These are phyloP conservation scores for Yamagishiella unicocca DNA, from an alignment of 139 green algal species.

Conservation along the genomic window DNA sequence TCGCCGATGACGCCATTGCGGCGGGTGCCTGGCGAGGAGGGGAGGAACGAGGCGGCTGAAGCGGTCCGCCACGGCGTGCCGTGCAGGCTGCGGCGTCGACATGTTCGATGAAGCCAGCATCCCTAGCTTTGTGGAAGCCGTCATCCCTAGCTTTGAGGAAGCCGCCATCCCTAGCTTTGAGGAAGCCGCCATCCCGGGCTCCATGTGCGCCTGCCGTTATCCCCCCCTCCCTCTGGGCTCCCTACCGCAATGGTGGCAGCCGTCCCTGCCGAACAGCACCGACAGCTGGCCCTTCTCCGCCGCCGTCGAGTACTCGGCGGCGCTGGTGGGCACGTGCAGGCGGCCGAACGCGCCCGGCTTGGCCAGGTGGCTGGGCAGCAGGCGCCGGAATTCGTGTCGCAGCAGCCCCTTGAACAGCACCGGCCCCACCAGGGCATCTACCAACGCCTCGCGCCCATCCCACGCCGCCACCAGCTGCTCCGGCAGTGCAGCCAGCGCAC, in stretches of 20 bases:
- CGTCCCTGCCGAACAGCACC: constrained; percentile 22
- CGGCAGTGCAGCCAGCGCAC: not conserved
- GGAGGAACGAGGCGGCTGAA: no score
- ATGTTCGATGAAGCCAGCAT: no score
- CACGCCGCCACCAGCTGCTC: not conserved
- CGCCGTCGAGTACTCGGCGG: constrained; percentile 28
- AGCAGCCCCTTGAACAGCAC: constrained; percentile 27
- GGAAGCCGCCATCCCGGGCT: no score
- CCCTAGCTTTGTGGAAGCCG: no score
- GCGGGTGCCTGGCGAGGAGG: constrained; percentile 1
- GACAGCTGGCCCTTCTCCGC: constrained; percentile 46
- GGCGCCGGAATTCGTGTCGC: not conserved
- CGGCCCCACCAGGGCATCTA: constrained; percentile 15
- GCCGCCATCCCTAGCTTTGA: no score
- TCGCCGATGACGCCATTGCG: constrained; percentile 43
- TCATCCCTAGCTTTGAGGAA: no score
- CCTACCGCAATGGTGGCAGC: constrained; percentile 44
- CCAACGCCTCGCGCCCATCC: constrained; percentile 14
- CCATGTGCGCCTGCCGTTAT: not conserved
- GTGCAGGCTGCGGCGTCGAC: no score
- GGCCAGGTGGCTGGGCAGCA: constrained; percentile 46
- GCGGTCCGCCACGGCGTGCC: no score
- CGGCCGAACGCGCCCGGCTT: constrained; percentile 23
- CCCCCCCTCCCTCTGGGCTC: not conserved
- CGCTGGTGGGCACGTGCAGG: constrained; percentile 15